These are phyloP conservation scores for Mycosphaerella sp. DNA, from an alignment of 2,329 filamentous ascomycete genomes.

Conservation along the genomic window DNA sequence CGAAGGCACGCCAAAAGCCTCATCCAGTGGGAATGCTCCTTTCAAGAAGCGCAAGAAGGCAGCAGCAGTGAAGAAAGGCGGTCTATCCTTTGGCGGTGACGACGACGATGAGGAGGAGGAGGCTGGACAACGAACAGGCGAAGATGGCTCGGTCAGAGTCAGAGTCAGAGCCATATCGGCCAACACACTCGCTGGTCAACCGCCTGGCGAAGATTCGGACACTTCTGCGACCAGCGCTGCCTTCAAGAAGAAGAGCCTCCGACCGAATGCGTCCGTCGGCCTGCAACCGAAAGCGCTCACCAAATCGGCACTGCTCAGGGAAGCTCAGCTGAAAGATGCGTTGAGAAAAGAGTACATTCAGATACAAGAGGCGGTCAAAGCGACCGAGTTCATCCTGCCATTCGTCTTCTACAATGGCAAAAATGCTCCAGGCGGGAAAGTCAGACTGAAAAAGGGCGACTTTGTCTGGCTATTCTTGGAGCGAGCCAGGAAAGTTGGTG, in stretches of 20 bases:
- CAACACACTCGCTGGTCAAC: not conserved
- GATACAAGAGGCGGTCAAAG: slow-evolving; percentile 80
- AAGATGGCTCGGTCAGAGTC: not conserved
- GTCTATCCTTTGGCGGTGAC: slow-evolving; percentile 69
- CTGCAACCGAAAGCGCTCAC: slow-evolving; percentile 68
- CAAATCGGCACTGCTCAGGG: slow-evolving; percentile 68
- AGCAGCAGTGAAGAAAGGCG: slow-evolving; percentile 46
- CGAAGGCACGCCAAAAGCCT: slow-evolving; percentile 45
- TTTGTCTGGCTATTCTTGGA: slow-evolving; percentile 90
- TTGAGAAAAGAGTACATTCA: slow-evolving; percentile 72
- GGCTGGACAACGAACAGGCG: not conserved
- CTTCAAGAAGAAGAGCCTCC: slow-evolving; percentile 44
- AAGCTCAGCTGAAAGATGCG: slow-evolving; percentile 68
- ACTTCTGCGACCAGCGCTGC: slow-evolving; percentile 8
- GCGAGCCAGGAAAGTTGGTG: slow-evolving; percentile 81
- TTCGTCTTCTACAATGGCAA: slow-evolving; percentile 98
- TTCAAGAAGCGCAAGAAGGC: slow-evolving; percentile 54
- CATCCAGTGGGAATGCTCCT: slow-evolving; percentile 1
- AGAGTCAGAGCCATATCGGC: not conserved
- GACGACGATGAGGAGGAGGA: slow-evolving; percentile 49
- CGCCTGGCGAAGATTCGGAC: slow-evolving; percentile 17
- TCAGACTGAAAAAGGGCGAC: slow-evolving; percentile 88
- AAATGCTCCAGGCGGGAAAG: slow-evolving; percentile 75
- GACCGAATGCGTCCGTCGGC: slow-evolving; percentile 55
- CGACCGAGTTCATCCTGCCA: slow-evolving; percentile 80